Percentiles rank a stretch among this genome's conserved stretches.
Conservation (phyloP, 768 basidiomycete genomes). For the Tulasnella sp. region DNA sequence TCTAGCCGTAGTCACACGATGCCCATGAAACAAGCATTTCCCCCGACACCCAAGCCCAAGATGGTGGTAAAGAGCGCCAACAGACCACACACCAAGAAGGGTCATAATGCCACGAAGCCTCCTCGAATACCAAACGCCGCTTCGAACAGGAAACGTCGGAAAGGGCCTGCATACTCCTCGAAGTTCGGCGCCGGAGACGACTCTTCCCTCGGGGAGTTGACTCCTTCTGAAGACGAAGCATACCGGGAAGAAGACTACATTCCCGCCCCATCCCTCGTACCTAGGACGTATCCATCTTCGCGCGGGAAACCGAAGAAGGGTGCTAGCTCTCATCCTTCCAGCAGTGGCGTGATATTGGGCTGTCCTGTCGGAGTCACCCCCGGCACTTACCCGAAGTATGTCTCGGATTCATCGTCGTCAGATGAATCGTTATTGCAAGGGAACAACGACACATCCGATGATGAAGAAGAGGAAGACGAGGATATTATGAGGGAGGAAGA, state of each 20-base stretch:
- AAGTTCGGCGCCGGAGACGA: not conserved
- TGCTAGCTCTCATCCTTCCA: too few species aligned
- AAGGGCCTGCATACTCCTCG: too few species aligned
- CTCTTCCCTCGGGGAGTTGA: not conserved
- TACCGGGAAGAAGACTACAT: not conserved
- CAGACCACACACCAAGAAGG: not conserved
- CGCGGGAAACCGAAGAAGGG: too few species aligned
- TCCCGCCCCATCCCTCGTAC: not conserved
- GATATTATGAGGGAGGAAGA: slow-evolving; percentile 25
- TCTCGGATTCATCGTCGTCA: not conserved
- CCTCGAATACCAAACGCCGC: not conserved
- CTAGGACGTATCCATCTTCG: not conserved
- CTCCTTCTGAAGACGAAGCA: not conserved
- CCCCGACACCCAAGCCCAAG: not conserved
- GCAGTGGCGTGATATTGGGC: too few species aligned
- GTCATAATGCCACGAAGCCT: not conserved
- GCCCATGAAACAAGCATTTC: not conserved
- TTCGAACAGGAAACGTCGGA: not conserved
- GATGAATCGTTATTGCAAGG: not conserved
- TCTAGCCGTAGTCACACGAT: slow-evolving; percentile 23
- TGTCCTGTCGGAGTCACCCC: not conserved
- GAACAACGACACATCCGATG: slow-evolving; percentile 26
- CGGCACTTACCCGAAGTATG: not conserved
- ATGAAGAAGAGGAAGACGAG: slow-evolving; percentile 11
- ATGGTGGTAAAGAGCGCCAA: not conserved